Base-by-base conservation (phyloP, 2,329 filamentous ascomycete genomes). In the Fusarium sp. region DNA sequence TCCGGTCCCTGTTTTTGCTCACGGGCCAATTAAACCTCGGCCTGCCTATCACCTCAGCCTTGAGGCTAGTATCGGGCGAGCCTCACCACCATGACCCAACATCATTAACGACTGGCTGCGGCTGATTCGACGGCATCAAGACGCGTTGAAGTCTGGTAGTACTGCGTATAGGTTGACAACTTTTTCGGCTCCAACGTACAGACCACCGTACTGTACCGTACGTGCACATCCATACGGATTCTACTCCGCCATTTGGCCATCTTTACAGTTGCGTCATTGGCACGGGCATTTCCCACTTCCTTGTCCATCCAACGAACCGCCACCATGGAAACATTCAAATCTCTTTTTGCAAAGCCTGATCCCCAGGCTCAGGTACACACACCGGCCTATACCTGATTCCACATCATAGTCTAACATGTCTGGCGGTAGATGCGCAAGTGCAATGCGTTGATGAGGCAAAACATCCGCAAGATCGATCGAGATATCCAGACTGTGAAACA, bases 391-490 rank as follows among this genome's bases (percentile, higher is more conserved):
- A 17, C 26, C 32, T 14, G 4, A 38, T 50, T 58, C 34, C 34
- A 18, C 44, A 48, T 63, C 54, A 38, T 50, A 41, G 47, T 52
- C 32, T 28, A 24, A 58, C 54, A 55, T 67, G 32, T 62, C 61
- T 57, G 48, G 38, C 54, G 39, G 38, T 78, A 99, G 96, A 92
- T 96, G 84, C 92, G 95, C 73, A 98, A 98, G 91, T 98, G 96
- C 84, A 98, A 98, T 83, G 87, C 90, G 70, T 90, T 98, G 71
- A 93, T 99, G 78, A 94, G 96, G 70, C 86, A 91, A 81, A 98
- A 98, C 84, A 93, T 94, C 72, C 95, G 96, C 80, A 96, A 97
- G 81, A 90, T 99, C 78, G 96, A 99, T 83, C 95, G 96, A 81
- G 95, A 98, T 84, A 96, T 99, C 81, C 84, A 88, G 61, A 87